Evolutionary conservation across 306 rosid species (phyloP).

Genomic region (Sicyos edulis): DNA sequence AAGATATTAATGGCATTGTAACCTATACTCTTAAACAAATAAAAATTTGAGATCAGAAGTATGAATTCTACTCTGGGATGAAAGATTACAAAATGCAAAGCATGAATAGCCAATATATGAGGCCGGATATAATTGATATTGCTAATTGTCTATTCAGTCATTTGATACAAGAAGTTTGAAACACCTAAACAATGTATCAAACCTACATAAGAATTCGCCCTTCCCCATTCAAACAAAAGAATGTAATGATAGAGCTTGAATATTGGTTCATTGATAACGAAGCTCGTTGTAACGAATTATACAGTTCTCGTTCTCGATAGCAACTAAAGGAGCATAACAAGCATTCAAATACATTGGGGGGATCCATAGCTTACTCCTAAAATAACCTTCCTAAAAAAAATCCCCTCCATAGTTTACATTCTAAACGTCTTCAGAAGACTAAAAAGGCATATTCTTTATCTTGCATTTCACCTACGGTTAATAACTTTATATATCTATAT

Average conservation of each 20-base stretch:
- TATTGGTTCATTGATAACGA: background rate
- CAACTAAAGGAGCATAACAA: constrained; percentile 14
- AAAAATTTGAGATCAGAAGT: no score
- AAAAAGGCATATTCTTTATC: constrained; percentile 43
- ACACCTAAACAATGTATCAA: background rate
- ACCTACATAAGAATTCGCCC: background rate
- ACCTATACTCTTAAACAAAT: no score
- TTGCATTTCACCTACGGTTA: constrained; percentile 28
- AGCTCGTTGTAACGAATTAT: background rate
- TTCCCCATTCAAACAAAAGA: background rate
- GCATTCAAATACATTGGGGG: constrained; percentile 17
- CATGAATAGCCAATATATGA: background rate
- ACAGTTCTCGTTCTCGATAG: background rate
- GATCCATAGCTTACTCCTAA: constrained; percentile 23
- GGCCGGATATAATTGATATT: background rate
- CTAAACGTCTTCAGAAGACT: constrained; percentile 44
- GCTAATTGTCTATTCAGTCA: background rate
- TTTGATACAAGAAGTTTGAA: background rate
- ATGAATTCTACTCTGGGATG: background rate
- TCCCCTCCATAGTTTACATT: constrained; percentile 28
- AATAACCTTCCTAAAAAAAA: constrained; percentile 27
- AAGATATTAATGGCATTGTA: no score
- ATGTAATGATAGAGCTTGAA: background rate
- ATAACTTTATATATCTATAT: constrained; percentile 20
- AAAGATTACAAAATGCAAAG: background rate